Evolutionary conservation across 2,329 filamentous ascomycete species (phyloP).

Genomic region (Trematosphaeria pertusa): DNA sequence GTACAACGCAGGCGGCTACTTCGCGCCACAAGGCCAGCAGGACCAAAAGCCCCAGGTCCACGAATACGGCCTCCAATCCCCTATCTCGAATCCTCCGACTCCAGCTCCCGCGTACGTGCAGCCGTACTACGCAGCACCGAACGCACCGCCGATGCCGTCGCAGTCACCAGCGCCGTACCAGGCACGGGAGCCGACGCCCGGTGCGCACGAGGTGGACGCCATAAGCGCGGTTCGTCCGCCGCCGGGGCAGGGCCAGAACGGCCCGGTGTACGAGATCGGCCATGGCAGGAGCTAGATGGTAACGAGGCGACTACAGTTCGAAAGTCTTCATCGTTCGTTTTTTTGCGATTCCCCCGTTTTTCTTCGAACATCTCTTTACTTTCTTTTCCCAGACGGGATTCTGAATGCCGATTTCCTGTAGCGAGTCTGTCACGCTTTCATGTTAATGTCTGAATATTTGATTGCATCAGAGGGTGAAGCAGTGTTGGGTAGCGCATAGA

Average conservation of each 20-base stretch:
- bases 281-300: too few species aligned
- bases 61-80: constrained; percentile 8
- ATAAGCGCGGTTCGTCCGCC: constrained; percentile 10
- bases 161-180: constrained; percentile 11
- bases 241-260: neutral
- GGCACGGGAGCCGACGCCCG: constrained; percentile 7
- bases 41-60: constrained; percentile 15
- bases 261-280: constrained; percentile 18
- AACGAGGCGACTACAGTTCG: too few species aligned
- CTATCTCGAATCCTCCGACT: constrained; percentile 19
- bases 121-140: constrained; percentile 18
- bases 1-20: constrained; percentile 5
- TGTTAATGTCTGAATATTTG: too few species aligned
- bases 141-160: constrained; percentile 16
- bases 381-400: too few species aligned
- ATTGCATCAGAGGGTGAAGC: too few species aligned
- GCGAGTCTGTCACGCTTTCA: too few species aligned
- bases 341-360: too few species aligned
- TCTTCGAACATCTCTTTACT: too few species aligned
- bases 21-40: neutral
- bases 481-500: too few species aligned
- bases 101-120: constrained; percentile 19
- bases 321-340: too few species aligned
- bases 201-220: constrained; percentile 18
- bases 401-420: too few species aligned